These are phyloP conservation scores for Pyrenophora teres DNA, from an alignment of 2,329 filamentous ascomycete genomes.

Conservation along the genomic window DNA sequence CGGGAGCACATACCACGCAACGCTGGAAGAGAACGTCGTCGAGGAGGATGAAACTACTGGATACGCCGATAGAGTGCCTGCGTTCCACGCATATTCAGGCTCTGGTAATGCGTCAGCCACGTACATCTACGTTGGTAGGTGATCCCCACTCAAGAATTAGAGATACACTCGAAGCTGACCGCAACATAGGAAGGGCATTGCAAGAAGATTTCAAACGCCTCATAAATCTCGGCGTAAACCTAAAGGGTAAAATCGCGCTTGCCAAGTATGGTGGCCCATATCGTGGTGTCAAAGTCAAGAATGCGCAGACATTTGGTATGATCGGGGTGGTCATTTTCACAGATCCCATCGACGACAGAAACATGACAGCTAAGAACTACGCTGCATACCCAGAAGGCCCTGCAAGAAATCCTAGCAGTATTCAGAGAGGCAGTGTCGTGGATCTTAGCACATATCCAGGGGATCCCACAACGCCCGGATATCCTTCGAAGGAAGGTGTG, in stretches of 20 bases:
- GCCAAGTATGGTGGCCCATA: conserved; percentile 52
- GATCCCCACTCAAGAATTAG: not conserved
- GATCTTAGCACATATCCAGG: conserved; percentile 65
- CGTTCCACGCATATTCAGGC: conserved; percentile 55
- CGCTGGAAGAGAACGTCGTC: conserved; percentile 39
- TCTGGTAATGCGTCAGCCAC: conserved; percentile 52
- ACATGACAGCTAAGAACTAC: conserved; percentile 43
- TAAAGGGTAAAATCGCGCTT: conserved; percentile 55
- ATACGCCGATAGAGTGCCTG: conserved; percentile 48
- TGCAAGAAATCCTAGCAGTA: conserved; percentile 47
- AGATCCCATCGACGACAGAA: conserved; percentile 50
- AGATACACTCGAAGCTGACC: not conserved
- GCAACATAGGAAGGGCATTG: conserved; percentile 28
- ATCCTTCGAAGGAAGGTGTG: conserved; percentile 81
- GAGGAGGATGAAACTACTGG: conserved; percentile 37
- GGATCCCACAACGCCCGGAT: conserved; percentile 57
- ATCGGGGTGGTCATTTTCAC: conserved; percentile 52
- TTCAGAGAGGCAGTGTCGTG: conserved; percentile 54
- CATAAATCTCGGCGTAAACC: conserved; percentile 46
- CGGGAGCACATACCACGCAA: conserved; percentile 32
- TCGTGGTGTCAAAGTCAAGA: conserved; percentile 55
- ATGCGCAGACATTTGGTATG: conserved; percentile 51
- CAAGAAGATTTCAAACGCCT: conserved; percentile 52
- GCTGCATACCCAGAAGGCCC: conserved; percentile 19
- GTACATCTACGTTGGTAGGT: conserved; percentile 52